phyloP scores from a whole-genome alignment of 164 flowering plant genomes.

The Magnolia changhungtana region DNA sequence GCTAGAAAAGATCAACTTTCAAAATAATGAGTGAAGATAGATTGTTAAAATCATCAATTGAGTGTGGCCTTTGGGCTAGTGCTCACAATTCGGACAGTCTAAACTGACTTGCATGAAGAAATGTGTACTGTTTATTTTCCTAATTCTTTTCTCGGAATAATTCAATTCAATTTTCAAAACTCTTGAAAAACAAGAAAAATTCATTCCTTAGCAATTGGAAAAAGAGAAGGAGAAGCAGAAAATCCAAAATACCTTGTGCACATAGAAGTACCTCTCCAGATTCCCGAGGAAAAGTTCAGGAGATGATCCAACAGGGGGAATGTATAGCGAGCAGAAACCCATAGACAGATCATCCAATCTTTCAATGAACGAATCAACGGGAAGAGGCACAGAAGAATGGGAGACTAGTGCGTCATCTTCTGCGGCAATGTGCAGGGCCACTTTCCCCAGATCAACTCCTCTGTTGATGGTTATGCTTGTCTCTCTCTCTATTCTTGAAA shows the following conservation, averaged over 20 bases:
- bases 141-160: too few relatives aligned
- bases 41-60: too few relatives aligned
- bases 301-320: constrained; percentile 40
- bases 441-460: constrained; percentile 58
- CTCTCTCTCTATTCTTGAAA: constrained; percentile 65
- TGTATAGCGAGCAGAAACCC: constrained; percentile 52
- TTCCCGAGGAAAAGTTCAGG: constrained; percentile 55
- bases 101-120: too few relatives aligned
- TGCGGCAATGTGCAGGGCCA: constrained; percentile 70
- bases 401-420: constrained; percentile 84
- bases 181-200: too few relatives aligned
- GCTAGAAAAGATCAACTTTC: too few relatives aligned
- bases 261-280: constrained; percentile 60
- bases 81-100: too few relatives aligned
- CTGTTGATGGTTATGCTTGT: constrained; percentile 70
- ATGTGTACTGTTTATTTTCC: too few relatives aligned
- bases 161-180: too few relatives aligned
- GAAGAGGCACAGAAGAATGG: constrained; percentile 79
- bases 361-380: constrained; percentile 64
- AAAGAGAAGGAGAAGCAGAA: not conserved
- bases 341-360: constrained; percentile 65
- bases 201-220: not conserved
- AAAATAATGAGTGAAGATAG: too few relatives aligned
- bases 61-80: too few relatives aligned
- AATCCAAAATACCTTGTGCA: constrained; percentile 42